Percentiles rank a stretch among this genome's conserved stretches.
Evolutionary conservation across 352 stramenopile species (phyloP).

Genomic region (Pythium pyrilobum): DNA sequence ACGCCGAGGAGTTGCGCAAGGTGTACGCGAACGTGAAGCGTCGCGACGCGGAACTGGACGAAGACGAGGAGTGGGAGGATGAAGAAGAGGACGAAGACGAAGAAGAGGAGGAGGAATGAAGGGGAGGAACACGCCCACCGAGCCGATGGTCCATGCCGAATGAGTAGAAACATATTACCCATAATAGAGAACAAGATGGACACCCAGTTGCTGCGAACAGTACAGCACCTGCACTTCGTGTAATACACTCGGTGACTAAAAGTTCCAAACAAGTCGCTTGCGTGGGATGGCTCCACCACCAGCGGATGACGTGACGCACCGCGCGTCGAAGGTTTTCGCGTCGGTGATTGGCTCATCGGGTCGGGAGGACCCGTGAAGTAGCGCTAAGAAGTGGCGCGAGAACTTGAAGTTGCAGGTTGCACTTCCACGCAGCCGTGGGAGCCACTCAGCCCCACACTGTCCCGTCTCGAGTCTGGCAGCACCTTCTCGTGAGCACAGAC

Average conservation of each 20-base stretch:
- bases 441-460: neutral
- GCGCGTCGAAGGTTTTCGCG: neutral
- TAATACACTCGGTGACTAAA: no score
- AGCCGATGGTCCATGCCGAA: no score
- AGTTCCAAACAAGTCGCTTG: no score
- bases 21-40: conserved; percentile 38
- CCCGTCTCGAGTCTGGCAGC: no score
- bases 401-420: conserved; percentile 17
- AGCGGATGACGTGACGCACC: neutral
- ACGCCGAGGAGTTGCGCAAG: conserved; percentile 48
- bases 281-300: neutral
- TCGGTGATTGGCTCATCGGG: neutral
- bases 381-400: conserved; percentile 5
- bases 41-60: conserved; percentile 27
- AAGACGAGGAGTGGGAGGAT: conserved; percentile 24
- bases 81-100: conserved; percentile 26
- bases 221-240: neutral
- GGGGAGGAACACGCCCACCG: neutral
- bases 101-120: neutral
- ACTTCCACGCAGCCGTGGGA: conserved; percentile 1
- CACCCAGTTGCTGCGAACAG: no score
- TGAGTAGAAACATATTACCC: neutral
- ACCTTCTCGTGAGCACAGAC: no score
- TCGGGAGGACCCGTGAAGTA: conserved; percentile 1
- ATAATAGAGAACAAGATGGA: no score